A percentile compares a stretch with the other conserved stretches of the same genome.
Evolutionary conservation across 768 basidiomycete genomes (phyloP).

Genomic region (Kondoa subrosea): DNA sequence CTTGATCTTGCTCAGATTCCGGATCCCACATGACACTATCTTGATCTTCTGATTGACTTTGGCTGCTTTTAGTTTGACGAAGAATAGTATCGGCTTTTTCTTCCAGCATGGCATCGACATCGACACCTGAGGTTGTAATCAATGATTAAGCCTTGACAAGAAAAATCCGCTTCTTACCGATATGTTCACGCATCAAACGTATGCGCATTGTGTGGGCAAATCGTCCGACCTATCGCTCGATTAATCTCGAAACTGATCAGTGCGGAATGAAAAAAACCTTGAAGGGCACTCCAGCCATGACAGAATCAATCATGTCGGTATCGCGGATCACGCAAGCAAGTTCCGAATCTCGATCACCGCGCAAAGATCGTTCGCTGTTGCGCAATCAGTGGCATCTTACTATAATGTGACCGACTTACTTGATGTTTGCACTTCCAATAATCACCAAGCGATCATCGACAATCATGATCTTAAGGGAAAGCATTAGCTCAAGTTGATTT

Average conservation of each 20-base stretch:
- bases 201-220: conserved; percentile 89
- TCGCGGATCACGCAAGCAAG: conserved; percentile 81
- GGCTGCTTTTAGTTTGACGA: conserved; percentile 21
- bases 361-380: conserved; percentile 58
- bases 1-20: conserved; percentile 7
- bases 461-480: conserved; percentile 41
- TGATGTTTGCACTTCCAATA: conserved; percentile 93
- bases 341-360: conserved; percentile 94
- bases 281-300: conserved; percentile 85
- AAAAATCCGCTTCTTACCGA: conserved; percentile 34
- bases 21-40: conserved; percentile 15
- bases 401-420: conserved; percentile 29
- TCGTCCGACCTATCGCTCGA: conserved; percentile 56
- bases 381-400: not conserved
- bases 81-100: conserved; percentile 38
- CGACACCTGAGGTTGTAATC: conserved; percentile 39
- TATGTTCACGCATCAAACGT: conserved; percentile 87
- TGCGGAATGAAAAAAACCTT: conserved; percentile 37
- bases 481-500: too few relatives aligned
- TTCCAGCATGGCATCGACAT: conserved; percentile 73
- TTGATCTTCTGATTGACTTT: conserved; percentile 34
- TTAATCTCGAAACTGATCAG: not conserved
- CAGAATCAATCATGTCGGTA: conserved; percentile 88
- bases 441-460: conserved; percentile 89
- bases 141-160: not conserved